A percentile compares a stretch with the other conserved stretches of the same genome.
phyloP scores from a whole-genome alignment of 306 rosid genomes.

The Castanea sativa region DNA sequence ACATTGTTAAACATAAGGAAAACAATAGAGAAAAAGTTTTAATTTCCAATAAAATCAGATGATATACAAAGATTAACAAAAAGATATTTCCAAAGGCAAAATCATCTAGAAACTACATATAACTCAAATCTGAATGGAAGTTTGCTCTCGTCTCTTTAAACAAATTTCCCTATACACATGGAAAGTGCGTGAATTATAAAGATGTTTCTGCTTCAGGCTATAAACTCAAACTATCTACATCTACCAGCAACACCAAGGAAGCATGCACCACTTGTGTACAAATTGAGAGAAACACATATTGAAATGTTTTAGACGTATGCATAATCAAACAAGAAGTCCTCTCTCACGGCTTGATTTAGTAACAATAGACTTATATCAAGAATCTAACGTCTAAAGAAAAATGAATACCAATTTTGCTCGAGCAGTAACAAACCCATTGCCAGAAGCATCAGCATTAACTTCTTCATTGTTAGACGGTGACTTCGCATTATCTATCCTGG shows the following conservation, averaged over 20 bases:
- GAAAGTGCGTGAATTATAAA: too few species aligned
- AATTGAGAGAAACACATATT: background rate
- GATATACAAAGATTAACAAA: background rate
- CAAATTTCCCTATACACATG: background rate
- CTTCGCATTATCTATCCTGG: constrained; percentile 44
- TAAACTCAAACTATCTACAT: background rate
- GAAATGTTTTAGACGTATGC: background rate
- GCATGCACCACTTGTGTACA: background rate
- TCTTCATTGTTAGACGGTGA: constrained; percentile 65
- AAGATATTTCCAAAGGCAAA: background rate
- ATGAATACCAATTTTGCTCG: constrained; percentile 57
- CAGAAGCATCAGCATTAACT: constrained; percentile 39
- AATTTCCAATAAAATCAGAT: background rate
- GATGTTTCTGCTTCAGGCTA: background rate
- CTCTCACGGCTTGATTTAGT: background rate
- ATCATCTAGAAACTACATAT: background rate
- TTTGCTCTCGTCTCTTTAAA: background rate
- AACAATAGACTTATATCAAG: background rate
- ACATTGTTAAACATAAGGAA: background rate
- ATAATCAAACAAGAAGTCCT: background rate
- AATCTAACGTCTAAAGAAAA: background rate
- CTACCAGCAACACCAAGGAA: background rate
- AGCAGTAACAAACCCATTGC: constrained; percentile 70
- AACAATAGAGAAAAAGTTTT: background rate
- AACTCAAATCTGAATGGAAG: background rate